Conservation (phyloP, 768 basidiomycete species). For the Chlorophyllum brunneum region DNA sequence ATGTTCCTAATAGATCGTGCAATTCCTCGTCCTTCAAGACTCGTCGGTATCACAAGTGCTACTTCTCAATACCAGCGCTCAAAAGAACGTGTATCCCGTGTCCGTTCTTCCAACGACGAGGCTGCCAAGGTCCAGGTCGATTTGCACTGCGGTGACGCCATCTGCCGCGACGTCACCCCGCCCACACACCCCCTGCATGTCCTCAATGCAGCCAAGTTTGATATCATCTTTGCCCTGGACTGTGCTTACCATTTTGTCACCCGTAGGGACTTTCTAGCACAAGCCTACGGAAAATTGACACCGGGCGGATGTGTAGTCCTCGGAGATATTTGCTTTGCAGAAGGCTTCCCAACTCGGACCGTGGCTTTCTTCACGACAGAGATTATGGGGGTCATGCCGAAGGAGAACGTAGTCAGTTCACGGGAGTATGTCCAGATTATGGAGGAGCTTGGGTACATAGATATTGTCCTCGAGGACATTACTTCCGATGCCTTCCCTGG, state of each 20-base stretch:
- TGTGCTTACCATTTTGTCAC: conserved; percentile 68
- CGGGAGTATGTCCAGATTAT: conserved; percentile 42
- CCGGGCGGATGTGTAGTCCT: conserved; percentile 53
- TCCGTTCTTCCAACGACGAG: conserved; percentile 18
- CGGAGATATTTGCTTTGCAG: conserved; percentile 55
- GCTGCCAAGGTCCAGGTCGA: conserved; percentile 27
- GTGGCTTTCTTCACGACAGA: conserved; percentile 26
- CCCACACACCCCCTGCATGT: conserved; percentile 43
- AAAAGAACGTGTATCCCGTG: conserved; percentile 31
- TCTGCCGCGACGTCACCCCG: conserved; percentile 27
- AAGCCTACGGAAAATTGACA: conserved; percentile 41
- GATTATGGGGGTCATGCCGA: conserved; percentile 40
- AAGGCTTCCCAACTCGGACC: conserved; percentile 20
- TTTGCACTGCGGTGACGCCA: conserved; percentile 48
- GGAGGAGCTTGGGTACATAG: conserved; percentile 46
- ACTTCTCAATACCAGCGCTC: conserved; percentile 44
- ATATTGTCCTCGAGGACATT: conserved; percentile 55
- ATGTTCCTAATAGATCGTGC: conserved; percentile 44
- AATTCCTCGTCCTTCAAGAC: conserved; percentile 40
- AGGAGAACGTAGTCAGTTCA: conserved; percentile 43
- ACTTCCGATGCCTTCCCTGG: conserved; percentile 54
- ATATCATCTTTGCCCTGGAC: conserved; percentile 57
- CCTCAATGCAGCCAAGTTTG: conserved; percentile 29
- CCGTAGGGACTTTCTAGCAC: conserved; percentile 46
- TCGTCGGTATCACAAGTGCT: conserved; percentile 60